Conservation (phyloP, 2,329 filamentous ascomycete genomes). For the Pyricularia pennisetigena region DNA sequence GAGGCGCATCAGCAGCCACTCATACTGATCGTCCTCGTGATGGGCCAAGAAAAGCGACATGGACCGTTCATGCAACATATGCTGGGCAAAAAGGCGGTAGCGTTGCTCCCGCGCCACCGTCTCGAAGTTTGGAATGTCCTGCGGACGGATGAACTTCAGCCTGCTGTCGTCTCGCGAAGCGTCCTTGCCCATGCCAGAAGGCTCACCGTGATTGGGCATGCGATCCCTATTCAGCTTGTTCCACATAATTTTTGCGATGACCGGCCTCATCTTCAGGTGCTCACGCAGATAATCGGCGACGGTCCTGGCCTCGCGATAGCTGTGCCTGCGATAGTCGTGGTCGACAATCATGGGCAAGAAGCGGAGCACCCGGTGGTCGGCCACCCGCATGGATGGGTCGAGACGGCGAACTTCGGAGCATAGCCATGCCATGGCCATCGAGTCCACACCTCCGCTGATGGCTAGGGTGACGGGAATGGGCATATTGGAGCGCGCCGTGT, state of each 20-base stretch:
- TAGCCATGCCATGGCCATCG: conserved; percentile 86
- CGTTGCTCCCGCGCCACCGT: conserved; percentile 63
- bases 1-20: conserved; percentile 78
- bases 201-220: not conserved
- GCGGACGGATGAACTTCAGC: not conserved
- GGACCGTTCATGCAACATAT: conserved; percentile 43
- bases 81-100: conserved; percentile 59
- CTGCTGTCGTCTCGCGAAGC: conserved; percentile 10
- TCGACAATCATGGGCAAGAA: conserved; percentile 44
- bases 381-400: conserved; percentile 26
- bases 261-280: conserved; percentile 21
- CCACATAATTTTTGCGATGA: conserved; percentile 38
- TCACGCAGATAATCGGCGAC: conserved; percentile 27
- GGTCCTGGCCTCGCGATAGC: conserved; percentile 36
- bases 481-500: conserved; percentile 10
- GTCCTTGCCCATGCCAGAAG: conserved; percentile 4
- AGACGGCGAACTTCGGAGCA: conserved; percentile 39
- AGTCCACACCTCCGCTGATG: conserved; percentile 88
- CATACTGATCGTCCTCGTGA: conserved; percentile 83
- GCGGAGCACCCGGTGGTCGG: conserved; percentile 30
- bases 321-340: conserved; percentile 45
- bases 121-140: conserved; percentile 56
- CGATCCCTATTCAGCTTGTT: not conserved
- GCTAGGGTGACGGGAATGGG: conserved; percentile 49
- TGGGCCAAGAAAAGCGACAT: conserved; percentile 67